These are phyloP conservation scores for Starmerella asiatica DNA, from an alignment of 805 yeast genomes.

Conservation along the genomic window DNA sequence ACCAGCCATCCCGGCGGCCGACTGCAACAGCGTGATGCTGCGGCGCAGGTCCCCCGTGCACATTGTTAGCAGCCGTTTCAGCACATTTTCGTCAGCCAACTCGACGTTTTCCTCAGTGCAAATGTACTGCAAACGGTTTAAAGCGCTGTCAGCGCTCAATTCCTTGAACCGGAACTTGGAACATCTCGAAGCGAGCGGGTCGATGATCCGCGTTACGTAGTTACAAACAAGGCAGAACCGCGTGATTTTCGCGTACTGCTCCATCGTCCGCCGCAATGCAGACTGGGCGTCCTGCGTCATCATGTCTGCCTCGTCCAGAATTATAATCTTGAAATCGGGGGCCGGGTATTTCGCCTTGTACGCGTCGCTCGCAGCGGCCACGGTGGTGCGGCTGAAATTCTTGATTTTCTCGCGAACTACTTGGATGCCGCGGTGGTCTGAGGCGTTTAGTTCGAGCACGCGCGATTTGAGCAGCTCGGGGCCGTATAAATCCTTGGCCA, in stretches of 20 bases:
- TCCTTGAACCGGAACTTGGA: slow-evolving; percentile 85
- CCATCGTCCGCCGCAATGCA: slow-evolving; percentile 81
- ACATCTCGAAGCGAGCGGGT: slow-evolving; percentile 92
- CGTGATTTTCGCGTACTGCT: slow-evolving; percentile 51
- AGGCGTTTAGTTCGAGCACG: slow-evolving; percentile 91
- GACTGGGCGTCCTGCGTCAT: slow-evolving; percentile 93
- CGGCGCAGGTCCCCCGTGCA: slow-evolving; percentile 85
- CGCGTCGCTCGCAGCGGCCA: slow-evolving; percentile 62
- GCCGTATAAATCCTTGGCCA: slow-evolving; percentile 82
- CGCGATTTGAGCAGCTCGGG: slow-evolving; percentile 72
- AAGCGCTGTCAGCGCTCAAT: slow-evolving; percentile 57
- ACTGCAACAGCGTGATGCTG: slow-evolving; percentile 81
- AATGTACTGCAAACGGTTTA: slow-evolving; percentile 51
- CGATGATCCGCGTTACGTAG: slow-evolving; percentile 90
- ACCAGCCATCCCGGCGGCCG: slow-evolving; percentile 35
- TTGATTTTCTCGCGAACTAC: slow-evolving; percentile 97
- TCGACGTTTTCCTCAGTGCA: slow-evolving; percentile 37
- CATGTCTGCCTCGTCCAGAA: slow-evolving; percentile 89
- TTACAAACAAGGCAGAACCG: slow-evolving; percentile 92
- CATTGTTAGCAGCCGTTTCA: slow-evolving; percentile 52
- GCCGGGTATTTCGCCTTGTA: slow-evolving; percentile 73
- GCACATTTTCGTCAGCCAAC: slow-evolving; percentile 35
- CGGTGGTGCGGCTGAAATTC: slow-evolving; percentile 77
- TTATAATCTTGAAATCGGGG: slow-evolving; percentile 89
- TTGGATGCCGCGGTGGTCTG: slow-evolving; percentile 95